Base-by-base conservation (phyloP, 257 asterid species). In the Coffea eugenioides region DNA sequence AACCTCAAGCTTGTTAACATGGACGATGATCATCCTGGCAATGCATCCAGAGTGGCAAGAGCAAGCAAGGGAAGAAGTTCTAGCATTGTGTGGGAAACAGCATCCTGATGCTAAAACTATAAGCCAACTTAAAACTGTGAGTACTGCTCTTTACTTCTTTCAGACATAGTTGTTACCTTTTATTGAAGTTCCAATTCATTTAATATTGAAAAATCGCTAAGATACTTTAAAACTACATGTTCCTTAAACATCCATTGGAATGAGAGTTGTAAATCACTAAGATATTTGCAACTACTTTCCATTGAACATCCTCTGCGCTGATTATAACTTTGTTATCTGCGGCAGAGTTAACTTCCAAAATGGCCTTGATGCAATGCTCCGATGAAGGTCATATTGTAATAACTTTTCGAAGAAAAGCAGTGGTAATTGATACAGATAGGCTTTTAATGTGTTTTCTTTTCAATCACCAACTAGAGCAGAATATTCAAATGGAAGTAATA, bases 1-100 rank as follows among this genome's bases (percentile, higher is more conserved):
- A 68, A 88, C 92, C 49, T 75, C 92, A 62, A 84, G 87, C 70
- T 84, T 81, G 88, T 72, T 90, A 79, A 83, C 89, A 25, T 90
- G 94, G 92, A 84, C 91, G 5, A 56, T 88, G 59, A 81, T 88
- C 45, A 85, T 87, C 34, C 46, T 90, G 76, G 88, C 91, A 54
- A 88, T 87, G 89, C 91, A 90, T 54, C 90, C 85, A 15, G 78
- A 86, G 62, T 88, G 92, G 92, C 92, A 90, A 79, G 85, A 84
- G 21, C 81, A 84, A 76, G 92, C 94, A 43, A 87, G 92, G 73
- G 82, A 88, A 74, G 90, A 90, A 86, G 90, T 87, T 43, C 73
- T 84, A n/a, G 73, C 74, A 49, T 77, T 84, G 12, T 83, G 87
- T 54, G 69, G 68, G 56, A 79, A 85, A 59, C 80, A 81, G 74